A percentile compares a stretch with the other conserved stretches of the same genome.
Evolutionary conservation across 768 basidiomycete genomes (phyloP).

Genomic region (Cyathus striatus): DNA sequence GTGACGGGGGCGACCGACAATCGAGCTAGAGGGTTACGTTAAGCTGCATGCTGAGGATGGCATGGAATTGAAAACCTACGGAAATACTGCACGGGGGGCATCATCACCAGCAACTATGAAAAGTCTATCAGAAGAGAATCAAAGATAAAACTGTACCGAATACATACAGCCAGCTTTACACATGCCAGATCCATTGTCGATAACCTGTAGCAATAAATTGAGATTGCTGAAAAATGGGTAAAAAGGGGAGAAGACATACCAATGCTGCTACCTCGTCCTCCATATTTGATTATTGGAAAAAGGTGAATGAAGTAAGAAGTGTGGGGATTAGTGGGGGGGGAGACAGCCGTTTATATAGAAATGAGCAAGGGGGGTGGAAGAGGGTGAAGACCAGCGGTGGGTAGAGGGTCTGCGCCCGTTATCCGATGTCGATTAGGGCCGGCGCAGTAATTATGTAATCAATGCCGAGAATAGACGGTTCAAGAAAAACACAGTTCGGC

Average conservation of each 20-base stretch:
- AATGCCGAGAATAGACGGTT: too few species aligned
- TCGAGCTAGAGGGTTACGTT: too few species aligned
- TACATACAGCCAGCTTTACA: constrained; percentile 98
- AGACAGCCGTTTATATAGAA: too few species aligned
- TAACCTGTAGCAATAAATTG: constrained; percentile 45
- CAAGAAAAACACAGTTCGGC: too few species aligned
- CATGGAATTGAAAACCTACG: constrained; percentile 50
- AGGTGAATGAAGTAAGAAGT: constrained; percentile 14
- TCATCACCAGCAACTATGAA: constrained; percentile 75
- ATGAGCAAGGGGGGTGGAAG: too few species aligned
- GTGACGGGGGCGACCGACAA: constrained; percentile 93
- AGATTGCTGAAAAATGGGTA: neutral
- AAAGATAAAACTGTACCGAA: too few species aligned
- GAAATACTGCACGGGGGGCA: constrained; percentile 90
- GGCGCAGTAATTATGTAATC: too few species aligned
- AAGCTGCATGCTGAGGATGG: constrained; percentile 4
- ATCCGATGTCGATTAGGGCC: too few species aligned
- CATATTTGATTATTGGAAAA: constrained; percentile 37
- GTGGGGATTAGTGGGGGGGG: constrained; percentile 8
- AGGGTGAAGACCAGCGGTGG: too few species aligned
- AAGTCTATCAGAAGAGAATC: constrained; percentile 6
- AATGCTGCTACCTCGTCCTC: constrained; percentile 46
- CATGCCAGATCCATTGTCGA: constrained; percentile 97
- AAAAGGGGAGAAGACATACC: constrained; percentile 40
- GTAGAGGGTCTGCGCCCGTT: too few species aligned